phyloP scores from a whole-genome alignment of 495 filamentous ascomycete genomes.

The Aspergillus sclerotioniger region DNA sequence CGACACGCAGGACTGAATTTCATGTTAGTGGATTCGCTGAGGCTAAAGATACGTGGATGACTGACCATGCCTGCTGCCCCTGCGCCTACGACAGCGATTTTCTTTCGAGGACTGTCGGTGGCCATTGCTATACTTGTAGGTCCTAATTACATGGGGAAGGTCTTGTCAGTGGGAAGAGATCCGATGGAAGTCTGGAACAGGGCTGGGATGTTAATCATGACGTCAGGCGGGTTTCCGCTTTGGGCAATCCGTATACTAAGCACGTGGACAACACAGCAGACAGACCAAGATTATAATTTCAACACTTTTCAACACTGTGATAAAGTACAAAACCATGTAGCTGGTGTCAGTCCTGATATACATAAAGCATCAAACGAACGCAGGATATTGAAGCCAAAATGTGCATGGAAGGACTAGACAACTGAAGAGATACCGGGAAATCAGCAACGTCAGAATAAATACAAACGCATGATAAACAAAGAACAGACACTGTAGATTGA shows the following conservation, averaged over 20 bases:
- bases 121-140: not conserved
- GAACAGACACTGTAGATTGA: too few relatives aligned
- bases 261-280: not conserved
- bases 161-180: not conserved
- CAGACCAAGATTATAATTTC: not conserved
- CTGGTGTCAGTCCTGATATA: too few relatives aligned
- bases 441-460: too few relatives aligned
- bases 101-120: slow-evolving; percentile 29
- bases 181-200: not conserved
- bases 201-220: not conserved
- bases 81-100: slow-evolving; percentile 60
- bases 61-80: slow-evolving; percentile 64
- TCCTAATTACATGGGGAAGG: not conserved
- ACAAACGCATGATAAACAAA: too few relatives aligned
- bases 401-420: too few relatives aligned
- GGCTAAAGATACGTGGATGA: slow-evolving; percentile 1
- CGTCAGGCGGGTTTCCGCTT: not conserved
- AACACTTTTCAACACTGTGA: not conserved
- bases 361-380: too few relatives aligned
- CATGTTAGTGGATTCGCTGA: slow-evolving; percentile 1
- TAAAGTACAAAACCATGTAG: not conserved
- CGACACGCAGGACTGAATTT: slow-evolving; percentile 64
- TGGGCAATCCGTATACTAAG: not conserved
- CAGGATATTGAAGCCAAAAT: too few relatives aligned
- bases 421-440: too few relatives aligned